A percentile compares a stretch with the other conserved stretches of the same genome.
phyloP scores from a whole-genome alignment of 805 yeast genomes.

The Metschnikowia amazonensis region DNA sequence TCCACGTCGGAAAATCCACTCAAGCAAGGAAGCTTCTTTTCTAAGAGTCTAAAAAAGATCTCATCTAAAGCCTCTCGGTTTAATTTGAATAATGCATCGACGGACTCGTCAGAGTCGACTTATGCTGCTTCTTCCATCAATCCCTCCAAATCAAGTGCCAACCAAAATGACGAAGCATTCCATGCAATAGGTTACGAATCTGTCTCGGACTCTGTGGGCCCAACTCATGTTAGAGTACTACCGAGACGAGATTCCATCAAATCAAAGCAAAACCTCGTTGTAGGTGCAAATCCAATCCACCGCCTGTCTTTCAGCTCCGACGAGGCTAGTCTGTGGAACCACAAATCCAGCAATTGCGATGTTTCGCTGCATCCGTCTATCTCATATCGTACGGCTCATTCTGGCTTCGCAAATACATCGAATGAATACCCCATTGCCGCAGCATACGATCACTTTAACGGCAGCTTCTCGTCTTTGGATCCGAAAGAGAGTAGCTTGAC shows the following conservation, averaged over 20 bases:
- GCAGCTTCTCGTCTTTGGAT: constrained; percentile 15
- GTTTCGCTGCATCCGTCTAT: not conserved
- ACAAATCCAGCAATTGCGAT: not conserved
- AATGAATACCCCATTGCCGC: not conserved
- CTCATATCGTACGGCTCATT: constrained; percentile 2
- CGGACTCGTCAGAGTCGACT: constrained; percentile 1
- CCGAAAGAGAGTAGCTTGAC: constrained; percentile 7
- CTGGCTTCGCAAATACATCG: constrained; percentile 1
- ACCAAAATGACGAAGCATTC: constrained; percentile 18
- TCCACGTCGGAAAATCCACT: not conserved
- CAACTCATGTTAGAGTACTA: constrained; percentile 24
- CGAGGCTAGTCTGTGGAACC: constrained; percentile 1
- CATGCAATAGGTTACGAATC: constrained; percentile 38
- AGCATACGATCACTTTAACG: constrained; percentile 7
- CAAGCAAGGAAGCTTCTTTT: constrained; percentile 16
- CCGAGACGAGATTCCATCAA: constrained; percentile 10
- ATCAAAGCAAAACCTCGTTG: constrained; percentile 6
- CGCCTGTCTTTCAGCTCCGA: constrained; percentile 11
- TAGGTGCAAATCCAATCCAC: constrained; percentile 5
- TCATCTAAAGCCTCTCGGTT: constrained; percentile 27
- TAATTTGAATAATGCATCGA: constrained; percentile 14
- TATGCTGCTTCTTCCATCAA: constrained; percentile 5
- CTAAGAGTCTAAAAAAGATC: constrained; percentile 30
- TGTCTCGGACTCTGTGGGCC: constrained; percentile 25
- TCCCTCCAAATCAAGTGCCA: constrained; percentile 2